Evolutionary conservation across 257 asterid genomes (phyloP), one percentile per base, ranked within the genome.

Genomic region (Rhazya stricta): DNA sequence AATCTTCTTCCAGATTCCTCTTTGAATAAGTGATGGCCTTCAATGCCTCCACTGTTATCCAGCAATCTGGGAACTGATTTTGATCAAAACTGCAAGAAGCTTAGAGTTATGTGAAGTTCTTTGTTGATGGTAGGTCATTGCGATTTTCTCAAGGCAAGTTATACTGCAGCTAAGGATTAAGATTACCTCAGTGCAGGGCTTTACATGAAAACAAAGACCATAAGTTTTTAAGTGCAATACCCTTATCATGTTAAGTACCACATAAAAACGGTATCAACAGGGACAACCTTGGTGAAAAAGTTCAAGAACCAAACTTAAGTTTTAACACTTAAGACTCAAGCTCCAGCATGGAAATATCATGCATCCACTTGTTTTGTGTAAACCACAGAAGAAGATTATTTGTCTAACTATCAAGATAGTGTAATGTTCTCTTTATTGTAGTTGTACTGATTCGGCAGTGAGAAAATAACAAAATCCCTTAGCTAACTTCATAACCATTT

Each of bases 41-140:
- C 78, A 89, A 85, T 58, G 89, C 83, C 85, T 86, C 86, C 71
- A 79, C 77, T 34, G 88, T 87, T 71, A 82, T 85, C 95, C 92
- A 85, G 81, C 84, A 86, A 68, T 84, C 91, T 0, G 85, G 81
- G 65, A 79, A 73, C 78, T 85, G 91, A 74, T 81, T 82, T 60
- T 72, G 86, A 78, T 86, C 91, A 80, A 81, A 87, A 91, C 98
- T 94, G 94, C 81, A 81, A 76, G 67, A 63, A 62, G 51, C 32
- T 25, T 21, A 29, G 71, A 51, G 76, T 50, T 12, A 75, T n/a
- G 6, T 30, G 16, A 48, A 70, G 48, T 39, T 41, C 73, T 23
- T 21, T 61, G 46, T 16, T n/a, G 60, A 16, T 39, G 66, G 34
- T 50, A 69, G 46, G 54, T 39, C 39, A 45, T 9, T 11, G 25